phyloP scores from a whole-genome alignment of 306 rosid species.

The Astragalus glycyphyllos region DNA sequence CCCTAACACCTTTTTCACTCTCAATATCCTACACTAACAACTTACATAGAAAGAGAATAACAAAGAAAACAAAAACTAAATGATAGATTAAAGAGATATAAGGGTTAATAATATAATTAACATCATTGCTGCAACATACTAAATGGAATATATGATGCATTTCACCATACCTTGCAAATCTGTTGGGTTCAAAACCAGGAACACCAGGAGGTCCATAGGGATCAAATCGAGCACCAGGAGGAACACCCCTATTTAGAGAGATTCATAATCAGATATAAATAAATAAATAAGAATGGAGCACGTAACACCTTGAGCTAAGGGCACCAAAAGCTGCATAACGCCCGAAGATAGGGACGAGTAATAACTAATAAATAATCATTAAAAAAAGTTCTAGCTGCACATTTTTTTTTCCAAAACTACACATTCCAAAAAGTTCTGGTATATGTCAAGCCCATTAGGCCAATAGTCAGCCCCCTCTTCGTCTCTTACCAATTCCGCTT shows the following conservation, averaged over 20 bases:
- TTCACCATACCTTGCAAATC: conserved; percentile 63
- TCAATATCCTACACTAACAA: not conserved
- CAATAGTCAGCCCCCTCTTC: too few relatives aligned
- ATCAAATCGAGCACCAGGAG: conserved; percentile 92
- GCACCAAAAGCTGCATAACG: not conserved
- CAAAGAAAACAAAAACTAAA: not conserved
- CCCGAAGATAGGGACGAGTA: not conserved
- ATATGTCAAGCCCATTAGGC: too few relatives aligned
- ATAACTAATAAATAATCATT: not conserved
- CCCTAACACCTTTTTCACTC: not conserved
- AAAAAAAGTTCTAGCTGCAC: not conserved
- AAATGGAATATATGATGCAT: not conserved
- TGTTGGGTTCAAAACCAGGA: conserved; percentile 84
- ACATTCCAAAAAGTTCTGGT: too few relatives aligned
- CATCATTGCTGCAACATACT: not conserved
- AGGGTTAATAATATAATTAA: not conserved
- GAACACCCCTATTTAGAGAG: conserved; percentile 65
- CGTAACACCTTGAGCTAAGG: not conserved
- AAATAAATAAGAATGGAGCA: not conserved
- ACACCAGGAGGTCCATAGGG: conserved; percentile 84
- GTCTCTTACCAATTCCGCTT: too few relatives aligned
- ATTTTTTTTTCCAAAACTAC: not conserved
- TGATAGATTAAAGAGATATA: not conserved
- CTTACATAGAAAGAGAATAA: too few relatives aligned
- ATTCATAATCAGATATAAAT: conserved; percentile 10